phyloP scores from a whole-genome alignment of 305 asterid genomes.

The Fraxinus baroniana region DNA sequence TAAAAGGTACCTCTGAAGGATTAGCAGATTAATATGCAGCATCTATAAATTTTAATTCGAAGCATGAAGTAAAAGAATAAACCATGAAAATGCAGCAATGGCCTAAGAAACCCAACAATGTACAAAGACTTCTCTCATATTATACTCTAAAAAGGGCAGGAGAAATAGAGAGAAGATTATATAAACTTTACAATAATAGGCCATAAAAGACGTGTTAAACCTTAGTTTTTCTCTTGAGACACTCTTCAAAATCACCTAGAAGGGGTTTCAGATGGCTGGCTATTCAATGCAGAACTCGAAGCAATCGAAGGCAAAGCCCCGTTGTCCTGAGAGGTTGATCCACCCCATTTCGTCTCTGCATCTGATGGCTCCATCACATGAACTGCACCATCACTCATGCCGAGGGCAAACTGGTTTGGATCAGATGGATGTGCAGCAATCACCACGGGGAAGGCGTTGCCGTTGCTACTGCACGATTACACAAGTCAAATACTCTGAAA shows the following conservation, averaged over 20 bases:
- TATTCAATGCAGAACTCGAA: constrained; percentile 76
- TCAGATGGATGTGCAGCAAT: constrained; percentile 90
- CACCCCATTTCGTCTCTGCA: constrained; percentile 82
- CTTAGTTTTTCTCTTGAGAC: neutral
- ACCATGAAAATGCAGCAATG: constrained; percentile 28
- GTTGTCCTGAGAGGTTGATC: constrained; percentile 63
- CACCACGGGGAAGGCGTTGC: constrained; percentile 57
- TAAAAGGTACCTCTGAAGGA: neutral
- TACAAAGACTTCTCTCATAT: constrained; percentile 22
- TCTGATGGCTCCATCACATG: constrained; percentile 86
- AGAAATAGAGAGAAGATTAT: neutral
- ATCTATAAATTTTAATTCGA: constrained; percentile 14
- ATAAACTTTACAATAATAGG: constrained; percentile 30
- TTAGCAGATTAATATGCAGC: neutral
- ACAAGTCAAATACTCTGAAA: neutral
- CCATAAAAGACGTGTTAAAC: neutral
- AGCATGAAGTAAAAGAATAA: constrained; percentile 17
- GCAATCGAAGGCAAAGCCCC: constrained; percentile 64
- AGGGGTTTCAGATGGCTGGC: constrained; percentile 90
- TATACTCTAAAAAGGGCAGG: constrained; percentile 4
- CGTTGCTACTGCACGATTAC: constrained; percentile 37
- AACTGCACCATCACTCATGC: constrained; percentile 87
- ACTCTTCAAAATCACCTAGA: constrained; percentile 55
- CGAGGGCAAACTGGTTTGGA: constrained; percentile 79
- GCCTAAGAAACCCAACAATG: constrained; percentile 27